A percentile compares a stretch with the other conserved stretches of the same genome.
These are phyloP conservation scores for Pyrenophora teres DNA, from an alignment of 2,329 filamentous ascomycete genomes.

Conservation along the genomic window DNA sequence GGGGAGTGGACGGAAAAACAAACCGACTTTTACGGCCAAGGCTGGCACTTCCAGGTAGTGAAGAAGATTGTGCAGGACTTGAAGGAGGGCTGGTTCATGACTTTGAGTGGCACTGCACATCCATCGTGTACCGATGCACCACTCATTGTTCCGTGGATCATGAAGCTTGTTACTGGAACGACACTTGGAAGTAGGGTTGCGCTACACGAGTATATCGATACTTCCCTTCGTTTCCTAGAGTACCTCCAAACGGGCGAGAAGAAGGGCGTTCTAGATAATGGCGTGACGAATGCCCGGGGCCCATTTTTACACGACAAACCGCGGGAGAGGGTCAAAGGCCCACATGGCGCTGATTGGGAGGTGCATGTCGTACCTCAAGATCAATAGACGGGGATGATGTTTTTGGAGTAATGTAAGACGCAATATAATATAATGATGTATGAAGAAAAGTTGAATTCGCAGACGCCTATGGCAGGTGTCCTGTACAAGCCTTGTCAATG, in stretches of 20 bases:
- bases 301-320: conserved; percentile 2
- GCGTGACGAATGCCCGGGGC: conserved; percentile 48
- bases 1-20: conserved; percentile 65
- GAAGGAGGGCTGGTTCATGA: conserved; percentile 55
- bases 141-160: conserved; percentile 64
- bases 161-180: conserved; percentile 66
- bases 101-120: conserved; percentile 55
- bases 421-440: no score
- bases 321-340: conserved; percentile 2
- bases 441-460: no score
- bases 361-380: conserved; percentile 3
- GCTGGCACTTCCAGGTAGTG: conserved; percentile 67
- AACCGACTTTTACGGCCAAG: conserved; percentile 63
- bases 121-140: conserved; percentile 70
- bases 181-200: conserved; percentile 62
- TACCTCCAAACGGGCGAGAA: conserved; percentile 51
- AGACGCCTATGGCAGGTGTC: no score
- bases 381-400: background rate
- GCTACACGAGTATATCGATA: conserved; percentile 63
- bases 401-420: no score
- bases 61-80: conserved; percentile 59
- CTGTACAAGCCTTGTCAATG: no score
- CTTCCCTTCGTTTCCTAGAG: conserved; percentile 62
- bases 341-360: conserved; percentile 10
- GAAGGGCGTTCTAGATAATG: conserved; percentile 57